Base-by-base conservation (phyloP, 176 grass and related monocot genomes). In the Phragmites australis region DNA sequence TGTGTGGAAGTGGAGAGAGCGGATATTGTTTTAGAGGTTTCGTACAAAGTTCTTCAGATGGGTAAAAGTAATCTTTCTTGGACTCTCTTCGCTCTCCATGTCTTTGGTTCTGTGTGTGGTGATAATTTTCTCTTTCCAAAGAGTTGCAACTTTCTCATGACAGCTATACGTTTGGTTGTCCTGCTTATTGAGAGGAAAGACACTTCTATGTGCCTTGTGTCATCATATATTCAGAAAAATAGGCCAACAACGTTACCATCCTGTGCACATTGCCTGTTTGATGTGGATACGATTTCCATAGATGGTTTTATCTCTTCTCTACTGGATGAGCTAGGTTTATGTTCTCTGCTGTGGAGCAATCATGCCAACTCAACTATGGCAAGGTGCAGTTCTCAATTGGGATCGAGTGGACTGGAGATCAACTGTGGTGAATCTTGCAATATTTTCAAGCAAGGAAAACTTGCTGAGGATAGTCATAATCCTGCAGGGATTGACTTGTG, bases 1-100 rank as follows among this genome's bases (percentile, higher is more conserved):
- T 94, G 90, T 86, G 68, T 57, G 6, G 65, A 81, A 75, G 56
- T 84, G 48, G 90, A 89, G 32, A 87, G 80, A 74, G 43, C 88
- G 40, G 86, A 86, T 80, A 37, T 91, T 83, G 51, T 86, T 72
- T 76, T 90, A 65, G 89, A 87, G 75, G n/a, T 82, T 78, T 86
- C 89, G 4, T 97, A 97, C 65, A 94, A 79, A 87, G 69, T 92
- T 89, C 90, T 97, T 87, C 77, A 81, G 21, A 74, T 50, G 55
- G 88, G 90, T 76, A 93, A 81, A 89, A 80, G 46, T 67, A 83
- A 91, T 79, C 58, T 87, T 87, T 89, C 60, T 8, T 87, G 82
- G 83, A 86, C 90, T 76, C 47, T 98, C 52, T 77, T 93, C 44
- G 84, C 84, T 47, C 71, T 92, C 65, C 95, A 98, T 74, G 60